Evolutionary conservation across 306 rosid genomes (phyloP).

Genomic region (Elaeagnus macrophylla): DNA sequence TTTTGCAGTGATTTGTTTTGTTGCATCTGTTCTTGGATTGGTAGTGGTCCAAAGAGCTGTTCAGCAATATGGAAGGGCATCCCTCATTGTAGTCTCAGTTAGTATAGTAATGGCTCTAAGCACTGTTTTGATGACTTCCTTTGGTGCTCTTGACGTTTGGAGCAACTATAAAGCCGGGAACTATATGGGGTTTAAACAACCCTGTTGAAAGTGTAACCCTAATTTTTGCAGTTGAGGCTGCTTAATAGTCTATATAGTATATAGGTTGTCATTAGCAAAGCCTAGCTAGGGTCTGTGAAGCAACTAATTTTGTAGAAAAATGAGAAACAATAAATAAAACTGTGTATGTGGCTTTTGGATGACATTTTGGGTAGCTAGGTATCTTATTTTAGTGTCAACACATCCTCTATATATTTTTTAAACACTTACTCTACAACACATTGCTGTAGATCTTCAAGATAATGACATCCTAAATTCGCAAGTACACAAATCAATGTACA

Average conservation of each 20-base stretch:
- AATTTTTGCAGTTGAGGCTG: conserved; percentile 6
- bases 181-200: conserved; percentile 74
- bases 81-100: conserved; percentile 71
- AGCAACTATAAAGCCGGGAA: conserved; percentile 47
- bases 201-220: conserved; percentile 34
- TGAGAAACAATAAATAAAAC: too few species aligned
- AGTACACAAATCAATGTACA: too few species aligned
- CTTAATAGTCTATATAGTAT: neutral
- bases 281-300: too few species aligned
- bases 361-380: too few species aligned
- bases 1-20: conserved; percentile 48
- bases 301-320: too few species aligned
- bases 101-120: conserved; percentile 68
- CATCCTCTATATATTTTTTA: too few species aligned
- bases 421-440: too few species aligned
- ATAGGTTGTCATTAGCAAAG: too few species aligned
- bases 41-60: conserved; percentile 58
- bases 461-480: too few species aligned
- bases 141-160: conserved; percentile 58
- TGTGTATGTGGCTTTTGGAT: too few species aligned
- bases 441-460: too few species aligned
- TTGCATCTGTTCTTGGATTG: conserved; percentile 63
- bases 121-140: conserved; percentile 65
- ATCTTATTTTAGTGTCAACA: too few species aligned
- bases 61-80: conserved; percentile 61